Percentiles rank a stretch among this genome's conserved stretches.
Evolutionary conservation across 2,329 filamentous ascomycete species (phyloP).

Genomic region (Botrytis elliptica): DNA sequence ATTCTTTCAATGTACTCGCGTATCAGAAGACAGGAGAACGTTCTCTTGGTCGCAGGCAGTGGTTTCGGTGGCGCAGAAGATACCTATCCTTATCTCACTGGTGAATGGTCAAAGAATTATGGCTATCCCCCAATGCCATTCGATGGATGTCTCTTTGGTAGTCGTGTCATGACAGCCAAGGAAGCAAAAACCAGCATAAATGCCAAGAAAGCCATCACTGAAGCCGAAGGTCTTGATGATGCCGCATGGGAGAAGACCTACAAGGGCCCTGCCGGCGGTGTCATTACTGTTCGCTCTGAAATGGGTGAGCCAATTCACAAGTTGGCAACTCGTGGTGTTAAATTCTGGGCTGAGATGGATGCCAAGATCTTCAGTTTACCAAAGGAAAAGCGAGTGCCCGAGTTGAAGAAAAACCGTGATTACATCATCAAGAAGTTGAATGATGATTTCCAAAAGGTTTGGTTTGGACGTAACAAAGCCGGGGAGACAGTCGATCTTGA

Average conservation of each 20-base stretch:
- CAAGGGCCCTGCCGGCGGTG: slow-evolving; percentile 84
- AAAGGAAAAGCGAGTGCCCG: slow-evolving; percentile 82
- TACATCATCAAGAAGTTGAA: slow-evolving; percentile 96
- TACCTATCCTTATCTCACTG: slow-evolving; percentile 89
- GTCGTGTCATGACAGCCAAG: slow-evolving; percentile 92
- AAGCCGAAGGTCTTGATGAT: slow-evolving; percentile 80
- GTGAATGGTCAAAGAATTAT: slow-evolving; percentile 81
- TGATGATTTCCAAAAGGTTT: slow-evolving; percentile 94
- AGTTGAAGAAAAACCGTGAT: slow-evolving; percentile 82
- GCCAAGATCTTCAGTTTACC: slow-evolving; percentile 96
- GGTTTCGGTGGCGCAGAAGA: slow-evolving; percentile 89
- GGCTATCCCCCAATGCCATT: slow-evolving; percentile 93
- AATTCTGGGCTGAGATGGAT: slow-evolving; percentile 99
- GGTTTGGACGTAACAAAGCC: slow-evolving; percentile 84
- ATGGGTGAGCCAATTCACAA: slow-evolving; percentile 99
- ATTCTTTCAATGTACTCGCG: slow-evolving; percentile 88
- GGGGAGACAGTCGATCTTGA: slow-evolving; percentile 84
- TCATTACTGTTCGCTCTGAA: slow-evolving; percentile 95
- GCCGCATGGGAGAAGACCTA: slow-evolving; percentile 89
- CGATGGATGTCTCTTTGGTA: slow-evolving; percentile 86
- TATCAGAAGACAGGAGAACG: slow-evolving; percentile 80
- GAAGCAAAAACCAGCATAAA: slow-evolving; percentile 85
- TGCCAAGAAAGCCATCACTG: slow-evolving; percentile 87
- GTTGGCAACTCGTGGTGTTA: slow-evolving; percentile 90
- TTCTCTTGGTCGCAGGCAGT: slow-evolving; percentile 85